Conservation (phyloP, 2,329 filamentous ascomycete genomes). For the Blastomyces emzantsi region DNA sequence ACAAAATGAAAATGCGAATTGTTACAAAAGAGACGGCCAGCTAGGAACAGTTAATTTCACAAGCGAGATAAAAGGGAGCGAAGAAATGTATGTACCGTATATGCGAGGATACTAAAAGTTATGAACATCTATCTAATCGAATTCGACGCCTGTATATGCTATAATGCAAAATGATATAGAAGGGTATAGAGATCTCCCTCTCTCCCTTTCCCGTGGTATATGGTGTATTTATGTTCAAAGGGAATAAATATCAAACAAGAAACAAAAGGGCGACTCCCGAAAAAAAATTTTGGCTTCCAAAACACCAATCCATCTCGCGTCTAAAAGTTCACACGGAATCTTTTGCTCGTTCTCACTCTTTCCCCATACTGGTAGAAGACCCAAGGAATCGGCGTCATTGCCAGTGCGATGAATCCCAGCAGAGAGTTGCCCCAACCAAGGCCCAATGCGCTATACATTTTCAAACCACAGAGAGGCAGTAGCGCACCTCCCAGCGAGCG, state of each 20-base stretch:
- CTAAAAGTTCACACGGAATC: constrained; percentile 12
- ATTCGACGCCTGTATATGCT: not conserved
- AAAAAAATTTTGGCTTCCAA: not conserved
- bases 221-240: too few relatives aligned
- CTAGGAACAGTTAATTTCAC: too few relatives aligned
- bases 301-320: not conserved
- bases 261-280: too few relatives aligned
- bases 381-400: constrained; percentile 36
- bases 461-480: constrained; percentile 44
- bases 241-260: too few relatives aligned
- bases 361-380: constrained; percentile 31
- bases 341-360: constrained; percentile 25
- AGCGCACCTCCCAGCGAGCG: constrained; percentile 33
- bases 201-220: not conserved
- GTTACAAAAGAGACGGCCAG: too few relatives aligned
- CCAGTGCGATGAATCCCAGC: constrained; percentile 48
- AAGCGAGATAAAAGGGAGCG: too few relatives aligned
- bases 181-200: not conserved
- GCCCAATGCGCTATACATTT: constrained; percentile 40
- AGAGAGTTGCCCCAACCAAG: constrained; percentile 46
- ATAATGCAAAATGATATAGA: not conserved
- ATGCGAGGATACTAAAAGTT: not conserved
- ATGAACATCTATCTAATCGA: not conserved
- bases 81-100: not conserved
- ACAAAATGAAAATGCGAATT: too few relatives aligned